These are phyloP conservation scores for Cryptococcus floricola DNA, from an alignment of 1,284 basidiomycete species.

Conservation along the genomic window DNA sequence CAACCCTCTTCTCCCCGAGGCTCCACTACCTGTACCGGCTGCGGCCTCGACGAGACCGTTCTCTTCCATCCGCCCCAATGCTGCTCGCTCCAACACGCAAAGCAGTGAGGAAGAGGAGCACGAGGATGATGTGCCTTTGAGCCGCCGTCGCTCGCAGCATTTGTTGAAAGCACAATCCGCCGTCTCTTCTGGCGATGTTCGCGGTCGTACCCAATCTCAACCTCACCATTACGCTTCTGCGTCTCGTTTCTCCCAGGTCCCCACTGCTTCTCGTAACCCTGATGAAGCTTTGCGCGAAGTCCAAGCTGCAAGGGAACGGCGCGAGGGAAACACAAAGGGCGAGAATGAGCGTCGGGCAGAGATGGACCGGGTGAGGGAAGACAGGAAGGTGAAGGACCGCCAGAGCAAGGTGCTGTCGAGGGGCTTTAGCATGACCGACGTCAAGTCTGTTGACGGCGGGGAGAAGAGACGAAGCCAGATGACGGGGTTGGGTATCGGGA, in stretches of 20 bases:
- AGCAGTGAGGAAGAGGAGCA: background rate
- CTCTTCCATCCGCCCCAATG: background rate
- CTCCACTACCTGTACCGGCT: conserved; percentile 4
- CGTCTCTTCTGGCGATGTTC: background rate
- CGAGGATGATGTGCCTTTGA: background rate
- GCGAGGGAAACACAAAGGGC: conserved; percentile 23
- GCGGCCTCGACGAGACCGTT: background rate
- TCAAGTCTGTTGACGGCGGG: background rate
- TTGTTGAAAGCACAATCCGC: background rate
- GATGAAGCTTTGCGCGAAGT: conserved; percentile 27
- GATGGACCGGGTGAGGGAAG: conserved; percentile 15
- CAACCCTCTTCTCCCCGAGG: background rate
- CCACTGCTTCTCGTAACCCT: background rate
- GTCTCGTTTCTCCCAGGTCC: background rate
- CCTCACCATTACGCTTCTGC: conserved; percentile 3
- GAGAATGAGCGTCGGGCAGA: conserved; percentile 29
- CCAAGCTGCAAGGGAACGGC: conserved; percentile 29
- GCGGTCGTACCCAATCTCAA: conserved; percentile 4
- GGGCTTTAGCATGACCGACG: conserved; percentile 19
- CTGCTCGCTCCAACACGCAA: background rate
- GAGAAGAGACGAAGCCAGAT: background rate
- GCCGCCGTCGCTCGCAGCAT: background rate
- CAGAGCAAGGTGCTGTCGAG: conserved; percentile 35
- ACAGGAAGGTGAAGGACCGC: conserved; percentile 6
- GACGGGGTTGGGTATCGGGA: background rate